phyloP scores from a whole-genome alignment of 75 land plant species.

The Pinus tabuliformis region DNA sequence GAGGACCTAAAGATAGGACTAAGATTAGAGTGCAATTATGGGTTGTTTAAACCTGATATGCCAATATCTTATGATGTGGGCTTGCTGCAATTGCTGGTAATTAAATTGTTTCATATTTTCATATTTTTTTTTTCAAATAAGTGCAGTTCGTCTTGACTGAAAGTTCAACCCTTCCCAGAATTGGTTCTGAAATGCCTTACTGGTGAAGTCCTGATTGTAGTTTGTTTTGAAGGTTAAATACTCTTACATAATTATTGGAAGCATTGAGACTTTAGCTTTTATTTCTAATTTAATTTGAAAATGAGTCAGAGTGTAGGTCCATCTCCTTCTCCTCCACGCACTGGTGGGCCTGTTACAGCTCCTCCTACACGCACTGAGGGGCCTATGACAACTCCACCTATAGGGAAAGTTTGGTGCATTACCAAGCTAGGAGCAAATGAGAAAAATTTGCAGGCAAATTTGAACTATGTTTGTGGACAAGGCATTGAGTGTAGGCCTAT shows the following conservation, averaged over 20 bases:
- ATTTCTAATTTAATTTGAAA: too few species aligned
- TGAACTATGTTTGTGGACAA: slow-evolving; percentile 65
- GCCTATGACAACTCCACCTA: slow-evolving; percentile 12
- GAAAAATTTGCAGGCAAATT: slow-evolving; percentile 45
- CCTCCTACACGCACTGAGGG: background rate
- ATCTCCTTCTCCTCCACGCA: background rate
- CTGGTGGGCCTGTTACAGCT: background rate
- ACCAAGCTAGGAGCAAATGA: slow-evolving; percentile 44
- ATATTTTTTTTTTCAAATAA: background rate
- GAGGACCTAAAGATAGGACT: slow-evolving; percentile 65
- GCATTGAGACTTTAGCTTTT: too few species aligned
- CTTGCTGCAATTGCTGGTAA: background rate
- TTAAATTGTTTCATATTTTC: too few species aligned
- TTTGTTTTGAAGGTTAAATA: too few species aligned
- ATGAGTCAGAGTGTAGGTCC: too few species aligned
- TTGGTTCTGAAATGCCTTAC: too few species aligned
- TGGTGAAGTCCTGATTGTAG: too few species aligned
- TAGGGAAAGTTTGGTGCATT: slow-evolving; percentile 43
- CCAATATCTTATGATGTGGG: slow-evolving; percentile 31
- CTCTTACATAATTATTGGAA: too few species aligned
- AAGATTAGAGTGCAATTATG: slow-evolving; percentile 67
- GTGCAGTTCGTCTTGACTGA: background rate
- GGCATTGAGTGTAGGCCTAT: slow-evolving; percentile 61
- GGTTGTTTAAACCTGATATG: slow-evolving; percentile 53
- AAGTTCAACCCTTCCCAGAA: background rate